phyloP scores from a whole-genome alignment of 805 yeast species.

The Peterozyma xylosa region DNA sequence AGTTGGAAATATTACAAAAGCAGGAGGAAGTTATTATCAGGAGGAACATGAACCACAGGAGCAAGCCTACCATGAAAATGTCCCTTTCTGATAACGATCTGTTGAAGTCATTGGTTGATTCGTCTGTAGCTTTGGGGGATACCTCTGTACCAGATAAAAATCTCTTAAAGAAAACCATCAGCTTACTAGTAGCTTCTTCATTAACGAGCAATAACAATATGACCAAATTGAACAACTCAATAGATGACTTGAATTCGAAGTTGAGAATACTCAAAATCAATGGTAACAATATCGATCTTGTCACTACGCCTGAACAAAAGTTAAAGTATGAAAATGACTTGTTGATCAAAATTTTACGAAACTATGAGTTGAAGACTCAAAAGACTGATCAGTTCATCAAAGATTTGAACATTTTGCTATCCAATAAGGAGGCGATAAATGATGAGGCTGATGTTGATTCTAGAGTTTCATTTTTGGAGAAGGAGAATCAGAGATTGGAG shows the following conservation, averaged over 20 bases:
- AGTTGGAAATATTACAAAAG: conserved; percentile 12
- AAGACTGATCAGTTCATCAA: background rate
- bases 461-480: background rate
- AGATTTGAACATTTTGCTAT: background rate
- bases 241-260: conserved; percentile 1
- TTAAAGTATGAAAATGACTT: conserved; percentile 7
- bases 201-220: background rate
- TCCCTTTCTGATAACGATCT: background rate
- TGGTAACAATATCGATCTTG: conserved; percentile 7
- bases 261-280: conserved; percentile 6
- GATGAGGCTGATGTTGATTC: background rate
- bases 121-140: background rate
- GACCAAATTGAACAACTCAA: background rate
- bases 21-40: conserved; percentile 1
- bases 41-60: conserved; percentile 5
- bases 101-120: background rate
- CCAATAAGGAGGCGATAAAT: background rate
- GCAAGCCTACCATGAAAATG: background rate
- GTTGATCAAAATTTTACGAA: conserved; percentile 2
- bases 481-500: conserved; percentile 20
- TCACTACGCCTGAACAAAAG: conserved; percentile 8
- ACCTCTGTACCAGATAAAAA: no score
- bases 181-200: no score
- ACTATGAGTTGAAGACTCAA: conserved; percentile 1
- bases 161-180: no score